Evolutionary conservation across 345 rosid species (phyloP).

Genomic region (Arabis alpina): DNA sequence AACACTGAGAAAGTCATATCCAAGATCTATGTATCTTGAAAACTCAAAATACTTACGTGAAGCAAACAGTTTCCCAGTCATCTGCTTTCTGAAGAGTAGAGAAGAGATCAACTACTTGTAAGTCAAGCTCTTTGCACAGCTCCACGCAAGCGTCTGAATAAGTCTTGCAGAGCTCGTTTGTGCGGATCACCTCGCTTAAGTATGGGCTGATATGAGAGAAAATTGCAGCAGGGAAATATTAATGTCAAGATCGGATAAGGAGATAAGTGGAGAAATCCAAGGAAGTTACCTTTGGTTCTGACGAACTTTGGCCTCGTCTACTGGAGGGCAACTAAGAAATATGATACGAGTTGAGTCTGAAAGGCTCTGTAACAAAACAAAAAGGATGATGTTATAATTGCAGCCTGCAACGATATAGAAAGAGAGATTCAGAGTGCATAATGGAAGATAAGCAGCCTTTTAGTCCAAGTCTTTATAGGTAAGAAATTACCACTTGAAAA

Average conservation of each 20-base stretch:
- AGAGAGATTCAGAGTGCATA: not conserved
- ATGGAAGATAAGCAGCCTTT: not conserved
- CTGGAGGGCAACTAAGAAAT: constrained; percentile 86
- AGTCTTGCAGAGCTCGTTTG: constrained; percentile 76
- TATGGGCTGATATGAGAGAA: constrained; percentile 51
- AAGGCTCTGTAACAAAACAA: constrained; percentile 63
- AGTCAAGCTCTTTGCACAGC: constrained; percentile 70
- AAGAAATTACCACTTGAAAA: not conserved
- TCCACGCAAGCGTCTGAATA: constrained; percentile 86
- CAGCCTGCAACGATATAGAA: not conserved
- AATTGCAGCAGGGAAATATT: not conserved
- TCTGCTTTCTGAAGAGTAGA: constrained; percentile 64
- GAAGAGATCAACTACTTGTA: constrained; percentile 79
- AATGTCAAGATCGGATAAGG: not conserved
- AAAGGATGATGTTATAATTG: not conserved
- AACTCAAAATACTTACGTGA: constrained; percentile 65
- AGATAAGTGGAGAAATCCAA: constrained; percentile 5
- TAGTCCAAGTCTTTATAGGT: not conserved
- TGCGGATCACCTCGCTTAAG: constrained; percentile 77
- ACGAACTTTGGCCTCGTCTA: constrained; percentile 73
- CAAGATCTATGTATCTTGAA: not conserved
- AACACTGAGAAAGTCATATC: not conserved
- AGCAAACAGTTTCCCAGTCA: constrained; percentile 70
- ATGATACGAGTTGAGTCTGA: constrained; percentile 66
- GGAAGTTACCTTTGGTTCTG: constrained; percentile 60